Evolutionary conservation across 305 asterid genomes (phyloP), one percentile per base, ranked within the genome.

Genomic region (Ilex paraguariensis): DNA sequence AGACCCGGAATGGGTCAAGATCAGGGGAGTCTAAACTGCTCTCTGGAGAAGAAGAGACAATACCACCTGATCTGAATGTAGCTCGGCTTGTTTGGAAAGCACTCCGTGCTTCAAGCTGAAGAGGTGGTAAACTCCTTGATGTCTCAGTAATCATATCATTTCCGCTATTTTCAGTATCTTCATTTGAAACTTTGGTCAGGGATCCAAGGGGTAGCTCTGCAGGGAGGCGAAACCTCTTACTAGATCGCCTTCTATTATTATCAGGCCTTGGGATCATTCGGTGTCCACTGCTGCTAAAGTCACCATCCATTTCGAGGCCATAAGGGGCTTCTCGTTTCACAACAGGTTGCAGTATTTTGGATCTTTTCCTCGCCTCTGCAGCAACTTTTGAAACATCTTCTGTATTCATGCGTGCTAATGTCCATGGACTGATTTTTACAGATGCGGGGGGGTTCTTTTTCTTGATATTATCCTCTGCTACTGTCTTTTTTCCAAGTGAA

Each of bases 391-490:
- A 74, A 10, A 90, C 97, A 36, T 93, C 96, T 28, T 93, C 95
- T 0, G 97, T 84, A 31, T 93, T 90, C 63, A 93, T 65, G 14
- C 97, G 82, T 31, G 99, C 96, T 67, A 93, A 63, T 3, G 96
- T 77, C 99, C 99, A 93, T 3, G 99, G 99, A 63, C 97, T 93
- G 71, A 90, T 93, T 83, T 88, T 93, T 36, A 90, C 97, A 2
- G 99, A 79, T 8, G 84, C 75, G 0, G 86, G 90, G 68, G 86
- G 90, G 68, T 82, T 80, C 84, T 79, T 93, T 70, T 88, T 90
- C 88, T 90, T 88, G 7, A 66, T 46, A 50, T 80, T 85, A 62
- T 86, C 99, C 54, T 86, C 97, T n/a, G 51, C 17, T 3, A n/a
- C 62, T 16, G 82, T 68, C 71, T 78, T 87, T 76, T 84, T 93